These are phyloP conservation scores for Leishmania turanica DNA, from an alignment of 208 protist species.

Conservation along the genomic window DNA sequence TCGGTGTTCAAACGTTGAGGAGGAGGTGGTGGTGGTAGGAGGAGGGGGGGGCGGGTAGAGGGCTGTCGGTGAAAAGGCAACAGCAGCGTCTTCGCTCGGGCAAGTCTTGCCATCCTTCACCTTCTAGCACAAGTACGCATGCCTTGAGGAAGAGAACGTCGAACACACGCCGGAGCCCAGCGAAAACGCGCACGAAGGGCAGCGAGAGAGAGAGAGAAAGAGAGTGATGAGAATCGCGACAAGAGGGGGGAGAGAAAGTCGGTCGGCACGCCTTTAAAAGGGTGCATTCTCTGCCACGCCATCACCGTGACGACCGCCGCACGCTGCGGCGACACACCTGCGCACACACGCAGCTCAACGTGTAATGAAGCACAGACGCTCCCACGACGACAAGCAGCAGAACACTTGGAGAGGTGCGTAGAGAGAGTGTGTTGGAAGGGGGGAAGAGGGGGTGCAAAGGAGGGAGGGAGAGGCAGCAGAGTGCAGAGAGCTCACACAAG, in stretches of 20 bases:
- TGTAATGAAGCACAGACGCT: constrained; percentile 4
- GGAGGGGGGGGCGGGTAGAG: background rate
- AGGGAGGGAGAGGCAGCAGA: background rate
- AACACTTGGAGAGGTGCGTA: background rate
- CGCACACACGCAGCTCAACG: constrained; percentile 8
- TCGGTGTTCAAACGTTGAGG: background rate
- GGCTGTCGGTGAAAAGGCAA: background rate
- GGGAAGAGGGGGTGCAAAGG: background rate
- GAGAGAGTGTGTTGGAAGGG: background rate
- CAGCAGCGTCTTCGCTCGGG: background rate
- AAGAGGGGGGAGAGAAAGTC: background rate
- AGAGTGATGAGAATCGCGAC: no score
- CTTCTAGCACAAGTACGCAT: background rate
- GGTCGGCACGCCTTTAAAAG: background rate
- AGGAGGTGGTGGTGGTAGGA: background rate
- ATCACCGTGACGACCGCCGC: background rate
- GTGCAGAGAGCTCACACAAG: background rate
- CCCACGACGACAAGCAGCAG: background rate
- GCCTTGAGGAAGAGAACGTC: background rate
- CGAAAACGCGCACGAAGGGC: background rate
- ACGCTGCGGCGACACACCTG: background rate
- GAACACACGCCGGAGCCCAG: background rate
- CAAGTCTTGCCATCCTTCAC: background rate
- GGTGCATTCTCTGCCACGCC: background rate
- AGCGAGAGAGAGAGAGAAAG: background rate